These are phyloP conservation scores for Tricholoma sp. DNA, from an alignment of 768 basidiomycete species.

Conservation along the genomic window DNA sequence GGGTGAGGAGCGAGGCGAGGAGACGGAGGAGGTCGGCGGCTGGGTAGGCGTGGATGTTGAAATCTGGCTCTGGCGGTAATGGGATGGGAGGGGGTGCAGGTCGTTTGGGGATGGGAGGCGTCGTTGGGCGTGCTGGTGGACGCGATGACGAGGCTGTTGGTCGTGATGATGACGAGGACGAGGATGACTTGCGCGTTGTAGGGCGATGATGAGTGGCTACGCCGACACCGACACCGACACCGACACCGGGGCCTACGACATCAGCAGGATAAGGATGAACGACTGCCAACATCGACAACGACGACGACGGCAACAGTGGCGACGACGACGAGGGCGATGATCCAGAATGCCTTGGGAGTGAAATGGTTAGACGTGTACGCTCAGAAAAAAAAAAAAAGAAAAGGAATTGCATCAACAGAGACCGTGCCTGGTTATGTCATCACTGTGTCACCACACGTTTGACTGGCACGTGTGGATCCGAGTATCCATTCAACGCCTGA, in stretches of 20 bases:
- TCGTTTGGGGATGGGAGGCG: background rate
- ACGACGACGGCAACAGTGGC: background rate
- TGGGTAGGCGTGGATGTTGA: slow-evolving; percentile 80
- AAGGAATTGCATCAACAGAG: too few relatives aligned
- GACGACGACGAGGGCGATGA: background rate
- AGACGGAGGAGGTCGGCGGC: slow-evolving; percentile 77
- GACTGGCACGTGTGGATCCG: too few relatives aligned
- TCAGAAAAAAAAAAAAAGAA: too few relatives aligned
- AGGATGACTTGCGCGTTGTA: background rate
- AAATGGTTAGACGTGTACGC: background rate
- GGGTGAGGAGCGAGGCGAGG: slow-evolving; percentile 82
- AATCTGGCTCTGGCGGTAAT: background rate
- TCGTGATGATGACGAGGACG: slow-evolving; percentile 4
- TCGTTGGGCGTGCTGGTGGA: background rate
- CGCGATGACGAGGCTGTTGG: background rate
- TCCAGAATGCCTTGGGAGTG: too few relatives aligned
- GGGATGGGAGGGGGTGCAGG: background rate
- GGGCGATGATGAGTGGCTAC: background rate
- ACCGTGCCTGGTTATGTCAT: too few relatives aligned
- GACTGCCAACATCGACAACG: slow-evolving; percentile 13
- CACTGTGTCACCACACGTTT: too few relatives aligned
- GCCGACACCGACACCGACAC: background rate
- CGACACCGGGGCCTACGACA: background rate
- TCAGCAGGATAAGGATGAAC: slow-evolving; percentile 12
- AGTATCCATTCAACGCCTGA: too few relatives aligned